Evolutionary conservation across 345 rosid species (phyloP), one percentile per base, ranked within the genome.

Genomic region (Corymbia maculata): DNA sequence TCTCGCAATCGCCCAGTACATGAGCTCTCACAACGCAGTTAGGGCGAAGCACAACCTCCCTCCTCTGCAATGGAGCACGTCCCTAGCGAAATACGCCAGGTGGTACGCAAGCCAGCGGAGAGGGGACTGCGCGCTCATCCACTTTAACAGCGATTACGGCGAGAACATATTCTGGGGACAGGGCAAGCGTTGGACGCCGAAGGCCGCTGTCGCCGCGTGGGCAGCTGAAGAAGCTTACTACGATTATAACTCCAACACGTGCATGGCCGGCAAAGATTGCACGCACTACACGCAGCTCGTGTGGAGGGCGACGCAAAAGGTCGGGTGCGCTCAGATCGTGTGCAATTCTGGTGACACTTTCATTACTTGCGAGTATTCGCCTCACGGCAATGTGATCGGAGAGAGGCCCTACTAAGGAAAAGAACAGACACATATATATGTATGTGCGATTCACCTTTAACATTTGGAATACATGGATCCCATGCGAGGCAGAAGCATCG

Each of bases 101-200:
- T 86, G 87, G 89, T 92, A 95, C 93, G 93, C 93, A 1, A 55
- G 79, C 75, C 89, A 89, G 17, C 89, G 94, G 24, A 90, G 52
- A 49, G 88, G 88, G 55, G 95, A 94, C 28, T 95, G 96, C 55
- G 61, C 86, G 3, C 89, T 96, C 90, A 84, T 93, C 51, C 98
- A 95, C 89, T 94, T 97, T 1, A 79, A 87, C 4, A 89, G 95
- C 86, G 85, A 92, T 50, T 95, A 93, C 51, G 97, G 96, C 1
- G 95, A 94, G 88, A 96, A 94, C 90, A 91, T 93, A 17, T 93
- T 94, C 51, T 93, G 96, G 97, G 97, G 96, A 4, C 94, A 93
- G 79, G 97, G 96, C 44, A 93, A 88, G 87, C 91, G 89, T 16
- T 96, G 96, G 96, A 93, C 79, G 15, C 90, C 94, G 3, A 80